Percentiles rank a stretch among this genome's conserved stretches.
phyloP scores from a whole-genome alignment of 2,329 filamentous ascomycete species.

The Aspergillus japonicus region DNA sequence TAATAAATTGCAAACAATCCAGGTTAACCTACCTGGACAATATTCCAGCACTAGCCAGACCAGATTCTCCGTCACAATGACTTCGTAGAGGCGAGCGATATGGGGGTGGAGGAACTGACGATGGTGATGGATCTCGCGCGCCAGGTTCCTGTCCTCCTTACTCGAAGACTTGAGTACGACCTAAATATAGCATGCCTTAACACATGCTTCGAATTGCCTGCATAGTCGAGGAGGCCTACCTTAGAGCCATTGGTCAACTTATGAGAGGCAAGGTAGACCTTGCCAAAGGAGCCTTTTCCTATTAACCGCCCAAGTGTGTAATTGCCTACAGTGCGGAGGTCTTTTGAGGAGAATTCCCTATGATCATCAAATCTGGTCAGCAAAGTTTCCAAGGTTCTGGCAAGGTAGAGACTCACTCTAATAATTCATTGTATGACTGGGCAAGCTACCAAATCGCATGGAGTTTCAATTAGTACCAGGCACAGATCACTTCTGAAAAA shows the following conservation, averaged over 20 bases:
- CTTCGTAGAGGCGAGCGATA: conserved; percentile 94
- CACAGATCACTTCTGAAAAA: background rate
- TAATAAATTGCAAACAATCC: background rate
- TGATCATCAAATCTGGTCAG: conserved; percentile 8
- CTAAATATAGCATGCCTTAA: conserved; percentile 46
- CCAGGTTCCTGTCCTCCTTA: conserved; percentile 92
- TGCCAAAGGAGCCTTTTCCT: conserved; percentile 96
- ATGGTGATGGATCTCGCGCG: conserved; percentile 97
- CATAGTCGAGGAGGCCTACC: conserved; percentile 49
- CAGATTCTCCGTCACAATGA: conserved; percentile 90
- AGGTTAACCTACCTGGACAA: conserved; percentile 68
- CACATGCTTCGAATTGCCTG: background rate
- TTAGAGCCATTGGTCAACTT: conserved; percentile 99
- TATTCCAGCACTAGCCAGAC: conserved; percentile 98
- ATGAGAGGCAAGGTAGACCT: conserved; percentile 93
- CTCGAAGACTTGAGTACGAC: conserved; percentile 98
- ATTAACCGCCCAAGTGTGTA: conserved; percentile 89
- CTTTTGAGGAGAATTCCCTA: conserved; percentile 91
- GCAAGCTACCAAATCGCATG: conserved; percentile 66
- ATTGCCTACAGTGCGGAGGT: conserved; percentile 90
- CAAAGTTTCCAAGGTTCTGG: background rate
- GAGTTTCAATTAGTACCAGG: background rate
- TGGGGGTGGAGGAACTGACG: conserved; percentile 97
- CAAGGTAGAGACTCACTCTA: conserved; percentile 66
- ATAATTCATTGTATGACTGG: conserved; percentile 91